Percentiles rank a stretch among this genome's conserved stretches.
Evolutionary conservation across 2,329 filamentous ascomycete genomes (phyloP).

Genomic region (Aspergillus quadrilineatus): DNA sequence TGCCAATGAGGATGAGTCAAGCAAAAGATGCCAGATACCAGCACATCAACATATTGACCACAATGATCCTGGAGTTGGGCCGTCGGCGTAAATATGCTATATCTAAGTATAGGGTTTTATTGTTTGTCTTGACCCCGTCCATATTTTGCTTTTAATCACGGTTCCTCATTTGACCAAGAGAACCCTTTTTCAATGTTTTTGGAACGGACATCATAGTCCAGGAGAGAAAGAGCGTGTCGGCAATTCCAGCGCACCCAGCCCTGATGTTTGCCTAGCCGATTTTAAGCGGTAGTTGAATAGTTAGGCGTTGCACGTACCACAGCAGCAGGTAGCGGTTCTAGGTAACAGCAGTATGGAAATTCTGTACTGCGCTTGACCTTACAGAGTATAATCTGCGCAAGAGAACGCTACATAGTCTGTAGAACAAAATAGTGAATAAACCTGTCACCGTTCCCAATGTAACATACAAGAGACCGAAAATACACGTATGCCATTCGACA

Average conservation of each 20-base stretch:
- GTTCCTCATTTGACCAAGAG: background rate
- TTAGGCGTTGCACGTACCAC: no score
- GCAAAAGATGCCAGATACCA: slow-evolving; percentile 15
- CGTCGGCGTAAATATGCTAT: background rate
- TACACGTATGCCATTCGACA: background rate
- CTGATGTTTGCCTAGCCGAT: no score
- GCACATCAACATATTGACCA: slow-evolving; percentile 25
- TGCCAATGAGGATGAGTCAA: slow-evolving; percentile 18
- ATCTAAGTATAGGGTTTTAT: background rate
- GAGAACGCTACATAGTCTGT: background rate
- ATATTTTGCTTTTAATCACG: background rate
- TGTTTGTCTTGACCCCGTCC: background rate
- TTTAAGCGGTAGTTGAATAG: no score
- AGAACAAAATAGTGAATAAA: background rate
- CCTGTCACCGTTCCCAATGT: background rate
- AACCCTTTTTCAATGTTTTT: no score
- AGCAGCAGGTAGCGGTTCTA: no score
- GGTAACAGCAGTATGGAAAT: no score
- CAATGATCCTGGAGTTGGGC: slow-evolving; percentile 8
- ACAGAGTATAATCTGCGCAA: no score
- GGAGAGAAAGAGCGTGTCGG: no score
- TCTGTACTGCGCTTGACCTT: no score
- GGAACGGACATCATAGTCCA: no score
- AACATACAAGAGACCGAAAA: background rate
- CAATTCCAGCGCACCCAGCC: no score